phyloP scores from a whole-genome alignment of 495 filamentous ascomycete genomes.

The Aspergillus baeticus region DNA sequence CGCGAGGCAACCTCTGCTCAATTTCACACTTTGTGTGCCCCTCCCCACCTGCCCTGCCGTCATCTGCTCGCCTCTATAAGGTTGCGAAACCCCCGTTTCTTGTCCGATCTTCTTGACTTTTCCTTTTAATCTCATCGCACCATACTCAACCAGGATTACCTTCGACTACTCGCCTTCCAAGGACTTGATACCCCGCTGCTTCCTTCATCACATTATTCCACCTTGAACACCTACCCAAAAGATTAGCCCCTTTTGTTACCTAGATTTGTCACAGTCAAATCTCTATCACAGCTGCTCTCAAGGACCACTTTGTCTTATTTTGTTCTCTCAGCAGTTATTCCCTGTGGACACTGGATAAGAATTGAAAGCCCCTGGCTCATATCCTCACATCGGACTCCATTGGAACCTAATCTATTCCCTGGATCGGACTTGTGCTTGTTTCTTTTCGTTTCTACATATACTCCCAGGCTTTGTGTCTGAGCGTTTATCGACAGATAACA shows the following conservation, averaged over 20 bases:
- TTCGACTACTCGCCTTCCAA: conserved; percentile 1
- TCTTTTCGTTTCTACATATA: conserved; percentile 23
- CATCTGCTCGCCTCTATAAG: conserved; percentile 24
- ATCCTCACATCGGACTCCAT: conserved; percentile 19
- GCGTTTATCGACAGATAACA: conserved; percentile 34
- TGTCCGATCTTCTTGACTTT: conserved; percentile 11
- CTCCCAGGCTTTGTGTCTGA: conserved; percentile 39
- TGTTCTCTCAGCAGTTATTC: conserved; percentile 22
- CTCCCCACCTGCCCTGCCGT: conserved; percentile 16
- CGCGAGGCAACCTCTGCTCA: conserved; percentile 22
- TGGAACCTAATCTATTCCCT: conserved; percentile 38
- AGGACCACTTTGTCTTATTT: conserved; percentile 16
- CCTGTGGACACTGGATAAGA: conserved; percentile 23
- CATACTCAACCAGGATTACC: conserved; percentile 1
- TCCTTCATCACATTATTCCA: not conserved
- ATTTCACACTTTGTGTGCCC: not conserved
- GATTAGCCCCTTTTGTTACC: not conserved
- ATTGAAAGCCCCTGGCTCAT: conserved; percentile 16
- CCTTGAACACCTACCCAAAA: not conserved
- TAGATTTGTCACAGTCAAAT: conserved; percentile 29
- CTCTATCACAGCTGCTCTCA: conserved; percentile 10
- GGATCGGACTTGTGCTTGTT: conserved; percentile 41
- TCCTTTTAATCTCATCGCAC: conserved; percentile 11
- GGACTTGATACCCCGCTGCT: conserved; percentile 4
- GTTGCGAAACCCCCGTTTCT: conserved; percentile 24